Evolutionary conservation across 177 flowering plant genomes (phyloP).

Genomic region (Vitis hybrid): DNA sequence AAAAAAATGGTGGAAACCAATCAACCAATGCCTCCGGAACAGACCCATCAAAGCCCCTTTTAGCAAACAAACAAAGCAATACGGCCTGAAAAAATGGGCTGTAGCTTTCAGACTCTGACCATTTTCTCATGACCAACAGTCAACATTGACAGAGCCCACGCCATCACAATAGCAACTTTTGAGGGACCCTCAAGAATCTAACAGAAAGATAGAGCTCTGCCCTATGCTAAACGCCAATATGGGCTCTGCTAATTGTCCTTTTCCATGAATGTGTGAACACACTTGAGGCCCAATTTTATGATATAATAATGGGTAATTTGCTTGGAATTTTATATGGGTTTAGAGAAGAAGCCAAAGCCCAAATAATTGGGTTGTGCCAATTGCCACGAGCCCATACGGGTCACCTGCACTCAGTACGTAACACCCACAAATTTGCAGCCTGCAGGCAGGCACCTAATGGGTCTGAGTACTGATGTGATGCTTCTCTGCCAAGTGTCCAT

Average conservation of each 20-base stretch:
- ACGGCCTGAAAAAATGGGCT: conserved; percentile 7
- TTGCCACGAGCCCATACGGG: neutral
- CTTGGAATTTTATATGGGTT: neutral
- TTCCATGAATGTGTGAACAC: neutral
- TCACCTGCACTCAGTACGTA: neutral
- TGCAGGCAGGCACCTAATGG: neutral
- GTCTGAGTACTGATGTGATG: conserved; percentile 7
- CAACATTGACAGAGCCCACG: conserved; percentile 6
- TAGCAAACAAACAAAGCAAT: conserved; percentile 9
- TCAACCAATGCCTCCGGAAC: neutral
- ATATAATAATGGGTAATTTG: neutral
- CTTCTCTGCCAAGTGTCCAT: conserved; percentile 2
- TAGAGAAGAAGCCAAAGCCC: neutral
- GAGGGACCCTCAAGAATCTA: conserved; percentile 18
- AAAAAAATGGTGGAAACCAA: too few species aligned
- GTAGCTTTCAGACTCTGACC: neutral
- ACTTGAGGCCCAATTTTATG: neutral
- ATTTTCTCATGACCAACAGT: conserved; percentile 6
- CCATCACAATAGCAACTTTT: neutral
- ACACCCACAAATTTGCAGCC: neutral
- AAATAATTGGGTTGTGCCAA: neutral
- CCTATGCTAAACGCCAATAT: conserved; percentile 5
- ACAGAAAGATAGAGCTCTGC: conserved; percentile 5
- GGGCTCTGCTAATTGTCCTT: conserved; percentile 7
- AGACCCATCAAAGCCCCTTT: neutral